Evolutionary conservation across 768 basidiomycete species (phyloP), one percentile per base, ranked within the genome.

Genomic region (Hydnomerulius pinastri): DNA sequence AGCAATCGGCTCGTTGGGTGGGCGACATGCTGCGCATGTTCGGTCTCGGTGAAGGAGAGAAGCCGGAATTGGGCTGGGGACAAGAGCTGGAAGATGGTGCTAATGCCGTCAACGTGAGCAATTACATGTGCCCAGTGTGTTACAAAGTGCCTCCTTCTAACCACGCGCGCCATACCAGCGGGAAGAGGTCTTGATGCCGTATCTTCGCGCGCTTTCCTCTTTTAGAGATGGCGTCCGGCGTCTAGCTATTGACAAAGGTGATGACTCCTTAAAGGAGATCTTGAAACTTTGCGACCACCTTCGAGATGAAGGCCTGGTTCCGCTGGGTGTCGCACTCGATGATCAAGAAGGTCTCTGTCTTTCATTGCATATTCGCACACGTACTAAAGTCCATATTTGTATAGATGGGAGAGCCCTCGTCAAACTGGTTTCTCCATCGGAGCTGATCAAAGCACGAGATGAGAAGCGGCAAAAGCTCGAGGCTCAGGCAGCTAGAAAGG

Each of bases 311-410:
- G 95, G 97, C 62, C 74, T 98, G 36, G 86, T 95, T 36, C 87
- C 93, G n/a, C 76, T 98, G 43, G 97, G 97, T 7, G 92, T 99
- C 6, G 94, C 94, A 7, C 74, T 99, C 28, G 97, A 98, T 65
- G 97, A 99, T 73, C 92, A 93, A 73, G 92, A 95, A 77, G 93
- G 93, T 86, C 48, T 46, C 2, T 54, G 43, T 73, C 67, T 28
- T 25, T 7, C 4, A 35, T 36, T 36, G 37, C 28, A 30, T 43
- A 15, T 43, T 42, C 32, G 9, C 32, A 17, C 20, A 33, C 28
- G 20, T 17, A 17, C 50, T 20, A 23, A 47, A 13, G 28, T 43
- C 9, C 25, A 30, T 40, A 24, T 32, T 43, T 38, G 20, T 25
- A 25, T 56, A 94, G 94, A 95, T 73, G 95, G 95, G n/a, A 86